Evolutionary conservation across 352 stramenopile genomes (phyloP).

Genomic region (Pythium brachiatum): DNA sequence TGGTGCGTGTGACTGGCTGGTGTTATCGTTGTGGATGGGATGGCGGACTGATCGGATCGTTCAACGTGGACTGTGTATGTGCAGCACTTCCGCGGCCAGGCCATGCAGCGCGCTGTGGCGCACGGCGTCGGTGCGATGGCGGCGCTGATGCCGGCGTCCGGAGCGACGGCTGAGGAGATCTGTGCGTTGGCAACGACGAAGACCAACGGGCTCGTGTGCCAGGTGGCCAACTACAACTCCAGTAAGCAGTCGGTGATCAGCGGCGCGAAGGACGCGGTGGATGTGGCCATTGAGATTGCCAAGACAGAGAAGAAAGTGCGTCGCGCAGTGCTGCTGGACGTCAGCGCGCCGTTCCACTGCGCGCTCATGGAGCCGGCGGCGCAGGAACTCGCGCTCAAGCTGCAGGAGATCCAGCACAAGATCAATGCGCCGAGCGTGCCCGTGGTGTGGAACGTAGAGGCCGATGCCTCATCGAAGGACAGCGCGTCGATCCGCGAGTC

Average conservation of each 20-base stretch:
- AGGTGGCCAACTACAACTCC: conserved; percentile 89
- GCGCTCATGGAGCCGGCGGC: conserved; percentile 70
- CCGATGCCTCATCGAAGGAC: conserved; percentile 37
- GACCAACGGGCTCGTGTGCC: conserved; percentile 42
- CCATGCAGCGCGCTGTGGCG: conserved; percentile 66
- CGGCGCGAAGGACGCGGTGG: conserved; percentile 47
- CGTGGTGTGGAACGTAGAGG: conserved; percentile 83
- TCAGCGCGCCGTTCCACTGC: conserved; percentile 86
- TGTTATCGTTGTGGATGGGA: not conserved
- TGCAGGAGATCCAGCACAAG: conserved; percentile 31
- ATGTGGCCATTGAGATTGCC: conserved; percentile 47
- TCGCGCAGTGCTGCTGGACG: conserved; percentile 65
- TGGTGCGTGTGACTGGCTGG: conserved; percentile 34
- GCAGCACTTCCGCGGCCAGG: conserved; percentile 61
- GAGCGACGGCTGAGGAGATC: conserved; percentile 50
- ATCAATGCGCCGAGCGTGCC: conserved; percentile 46
- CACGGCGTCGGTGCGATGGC: conserved; percentile 65
- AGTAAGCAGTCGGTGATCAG: conserved; percentile 85
- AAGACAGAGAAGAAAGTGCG: conserved; percentile 71
- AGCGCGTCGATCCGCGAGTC: conserved; percentile 38
- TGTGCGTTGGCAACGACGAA: conserved; percentile 38
- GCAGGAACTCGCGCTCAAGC: conserved; percentile 36
- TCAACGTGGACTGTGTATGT: not conserved
- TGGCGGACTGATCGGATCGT: not conserved
- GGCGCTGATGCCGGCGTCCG: conserved; percentile 65